A percentile compares a stretch with the other conserved stretches of the same genome.
These are phyloP conservation scores for Trametes polyzona DNA, from an alignment of 1,284 basidiomycete genomes.

Conservation along the genomic window DNA sequence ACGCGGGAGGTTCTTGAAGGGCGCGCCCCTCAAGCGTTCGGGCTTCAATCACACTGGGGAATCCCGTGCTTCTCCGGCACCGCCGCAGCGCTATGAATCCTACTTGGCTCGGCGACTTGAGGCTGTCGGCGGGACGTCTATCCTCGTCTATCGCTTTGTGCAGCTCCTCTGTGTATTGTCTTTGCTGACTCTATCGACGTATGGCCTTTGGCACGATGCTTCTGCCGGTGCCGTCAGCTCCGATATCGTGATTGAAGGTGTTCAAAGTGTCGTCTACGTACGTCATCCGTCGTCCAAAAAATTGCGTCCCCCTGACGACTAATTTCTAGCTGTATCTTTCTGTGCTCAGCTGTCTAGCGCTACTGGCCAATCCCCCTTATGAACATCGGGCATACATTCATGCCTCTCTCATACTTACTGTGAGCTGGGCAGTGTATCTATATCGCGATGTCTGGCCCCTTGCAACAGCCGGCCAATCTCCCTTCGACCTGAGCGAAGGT, in stretches of 20 bases:
- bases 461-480: slow-evolving; percentile 46
- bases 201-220: no score
- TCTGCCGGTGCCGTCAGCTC: no score
- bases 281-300: no score
- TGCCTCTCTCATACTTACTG: slow-evolving; percentile 9
- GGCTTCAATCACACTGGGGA: not conserved
- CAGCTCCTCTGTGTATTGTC: no score
- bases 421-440: slow-evolving; percentile 39
- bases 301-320: no score
- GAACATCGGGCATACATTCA: not conserved
- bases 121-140: no score
- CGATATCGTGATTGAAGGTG: no score
- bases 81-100: no score
- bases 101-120: no score
- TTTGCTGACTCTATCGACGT: no score
- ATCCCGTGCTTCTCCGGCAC: no score
- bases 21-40: not conserved
- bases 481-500: slow-evolving; percentile 42
- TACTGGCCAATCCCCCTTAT: not conserved
- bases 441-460: slow-evolving; percentile 70
- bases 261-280: not conserved
- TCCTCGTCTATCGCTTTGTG: no score
- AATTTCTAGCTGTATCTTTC: not conserved
- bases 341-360: not conserved
- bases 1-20: not conserved